Evolutionary conservation across 2,329 filamentous ascomycete genomes (phyloP).

Genomic region (Aureobasidium uvarum): DNA sequence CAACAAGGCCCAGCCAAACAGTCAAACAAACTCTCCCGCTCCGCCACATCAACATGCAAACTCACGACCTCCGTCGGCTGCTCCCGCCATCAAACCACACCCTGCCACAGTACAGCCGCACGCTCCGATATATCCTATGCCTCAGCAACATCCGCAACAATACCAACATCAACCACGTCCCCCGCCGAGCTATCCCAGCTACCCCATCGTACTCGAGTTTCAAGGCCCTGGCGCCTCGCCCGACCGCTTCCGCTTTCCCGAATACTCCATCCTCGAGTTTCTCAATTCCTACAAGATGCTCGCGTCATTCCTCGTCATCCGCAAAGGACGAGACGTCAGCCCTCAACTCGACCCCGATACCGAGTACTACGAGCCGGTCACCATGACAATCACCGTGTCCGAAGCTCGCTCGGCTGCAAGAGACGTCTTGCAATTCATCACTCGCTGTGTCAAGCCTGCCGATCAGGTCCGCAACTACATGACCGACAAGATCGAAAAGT

Average conservation of each 20-base stretch:
- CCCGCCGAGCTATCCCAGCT: slow-evolving; percentile 54
- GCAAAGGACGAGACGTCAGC: slow-evolving; percentile 62
- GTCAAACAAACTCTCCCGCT: slow-evolving; percentile 28
- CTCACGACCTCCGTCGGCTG: slow-evolving; percentile 13
- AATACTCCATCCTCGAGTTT: slow-evolving; percentile 72
- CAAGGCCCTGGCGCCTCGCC: slow-evolving; percentile 55
- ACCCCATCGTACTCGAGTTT: slow-evolving; percentile 69
- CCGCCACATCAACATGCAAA: not conserved
- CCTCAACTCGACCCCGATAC: slow-evolving; percentile 43
- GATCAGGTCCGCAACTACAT: slow-evolving; percentile 56
- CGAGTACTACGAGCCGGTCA: slow-evolving; percentile 78
- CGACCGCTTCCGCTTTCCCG: slow-evolving; percentile 76
- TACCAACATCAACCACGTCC: slow-evolving; percentile 39
- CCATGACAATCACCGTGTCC: slow-evolving; percentile 44
- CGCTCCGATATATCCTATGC: slow-evolving; percentile 12
- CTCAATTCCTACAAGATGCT: slow-evolving; percentile 56
- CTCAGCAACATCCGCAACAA: slow-evolving; percentile 8
- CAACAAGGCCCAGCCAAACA: slow-evolving; percentile 38
- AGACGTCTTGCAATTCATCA: slow-evolving; percentile 57
- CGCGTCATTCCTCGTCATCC: slow-evolving; percentile 74
- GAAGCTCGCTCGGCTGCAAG: slow-evolving; percentile 15
- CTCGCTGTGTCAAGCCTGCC: slow-evolving; percentile 55
- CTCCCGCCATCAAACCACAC: slow-evolving; percentile 19
- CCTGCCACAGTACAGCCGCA: not conserved
- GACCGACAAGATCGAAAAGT: slow-evolving; percentile 58